Base-by-base conservation (phyloP, 176 grass and related monocot genomes). In the Phoenix dactylifera region DNA sequence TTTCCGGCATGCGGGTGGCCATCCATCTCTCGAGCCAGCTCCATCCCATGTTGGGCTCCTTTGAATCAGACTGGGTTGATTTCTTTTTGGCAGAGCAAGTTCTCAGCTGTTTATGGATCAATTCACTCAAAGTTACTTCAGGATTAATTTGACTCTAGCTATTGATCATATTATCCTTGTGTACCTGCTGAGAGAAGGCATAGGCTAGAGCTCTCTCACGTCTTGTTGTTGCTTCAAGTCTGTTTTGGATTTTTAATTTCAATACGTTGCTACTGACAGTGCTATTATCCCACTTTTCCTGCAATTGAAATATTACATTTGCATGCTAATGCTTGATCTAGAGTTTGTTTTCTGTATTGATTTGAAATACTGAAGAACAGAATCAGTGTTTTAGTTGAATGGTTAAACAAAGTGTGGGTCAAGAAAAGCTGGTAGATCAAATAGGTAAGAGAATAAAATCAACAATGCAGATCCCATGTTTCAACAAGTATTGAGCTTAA, bases 11-110 rank as follows among this genome's bases (percentile, higher is more conserved):
- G 19, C 85, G 82, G 52, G 85, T 86, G 9, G 94, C 88, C 94
- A 93, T 99, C 94, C 94, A 99, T 72, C 88, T 89, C 74, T 99
- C 94, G 54, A 99, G 82, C 94, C 94, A 93, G 82, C 84, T 99
- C 94, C 94, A 93, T 57, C 94, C 83, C 51, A 89, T 57, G 63
- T 93, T 89, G 60, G 70, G 76, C 10, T 93, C 87, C 7, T 65
- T 77, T 22, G 83, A 75, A 3, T 83, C 74, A 4, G 65, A 62
- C 49, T 73, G 63, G 54, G 76, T 64, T 73, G 71, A 79, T 62
- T 79, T 79, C 73, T 86, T 89, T 73, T 83, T 96, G 1, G 70
- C 63, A 57, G 49, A 76, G 65, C 79, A 66, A 69, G 73, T 89
- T 64, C 94, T 75, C 16, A 93, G 82, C 94, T 95, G 61, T 67